These are phyloP conservation scores for Articulospora tetracladia DNA, from an alignment of 495 filamentous ascomycete genomes.

Conservation along the genomic window DNA sequence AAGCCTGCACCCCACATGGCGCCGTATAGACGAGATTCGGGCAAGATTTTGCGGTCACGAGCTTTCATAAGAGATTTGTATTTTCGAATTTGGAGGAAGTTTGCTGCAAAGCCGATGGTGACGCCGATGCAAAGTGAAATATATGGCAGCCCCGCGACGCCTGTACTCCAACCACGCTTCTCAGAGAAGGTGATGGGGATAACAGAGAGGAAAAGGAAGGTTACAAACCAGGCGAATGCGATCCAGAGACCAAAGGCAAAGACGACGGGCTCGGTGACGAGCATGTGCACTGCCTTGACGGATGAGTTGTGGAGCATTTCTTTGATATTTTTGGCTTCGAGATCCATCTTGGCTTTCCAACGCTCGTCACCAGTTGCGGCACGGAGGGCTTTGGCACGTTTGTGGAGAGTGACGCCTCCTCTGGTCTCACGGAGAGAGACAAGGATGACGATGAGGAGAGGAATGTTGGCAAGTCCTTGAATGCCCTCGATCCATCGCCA, in stretches of 20 bases:
- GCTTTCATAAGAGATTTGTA: conserved; percentile 51
- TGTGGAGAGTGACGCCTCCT: conserved; percentile 28
- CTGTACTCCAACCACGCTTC: conserved; percentile 34
- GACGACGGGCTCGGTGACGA: conserved; percentile 80
- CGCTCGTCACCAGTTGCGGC: conserved; percentile 28
- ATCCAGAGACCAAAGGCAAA: conserved; percentile 71
- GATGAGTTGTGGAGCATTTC: conserved; percentile 25
- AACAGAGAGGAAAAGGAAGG: conserved; percentile 88
- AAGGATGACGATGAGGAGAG: conserved; percentile 18
- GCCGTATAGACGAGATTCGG: conserved; percentile 73
- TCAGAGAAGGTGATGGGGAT: conserved; percentile 77
- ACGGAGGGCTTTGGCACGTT: conserved; percentile 29
- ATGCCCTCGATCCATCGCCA: conserved; percentile 49
- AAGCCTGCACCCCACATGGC: conserved; percentile 63
- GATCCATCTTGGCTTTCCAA: conserved; percentile 29
- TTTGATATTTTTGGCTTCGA: conserved; percentile 17
- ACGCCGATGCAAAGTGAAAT: conserved; percentile 51
- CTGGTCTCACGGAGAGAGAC: conserved; percentile 34
- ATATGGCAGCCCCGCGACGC: conserved; percentile 75
- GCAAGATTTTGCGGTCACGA: conserved; percentile 50
- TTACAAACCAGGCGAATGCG: conserved; percentile 61
- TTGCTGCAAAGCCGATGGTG: conserved; percentile 80
- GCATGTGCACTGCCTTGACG: conserved; percentile 45
- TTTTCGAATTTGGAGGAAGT: conserved; percentile 39
- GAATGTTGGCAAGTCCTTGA: conserved; percentile 40